Base-by-base conservation (phyloP, 23 red algal species). In the Chondrus crispus region DNA sequence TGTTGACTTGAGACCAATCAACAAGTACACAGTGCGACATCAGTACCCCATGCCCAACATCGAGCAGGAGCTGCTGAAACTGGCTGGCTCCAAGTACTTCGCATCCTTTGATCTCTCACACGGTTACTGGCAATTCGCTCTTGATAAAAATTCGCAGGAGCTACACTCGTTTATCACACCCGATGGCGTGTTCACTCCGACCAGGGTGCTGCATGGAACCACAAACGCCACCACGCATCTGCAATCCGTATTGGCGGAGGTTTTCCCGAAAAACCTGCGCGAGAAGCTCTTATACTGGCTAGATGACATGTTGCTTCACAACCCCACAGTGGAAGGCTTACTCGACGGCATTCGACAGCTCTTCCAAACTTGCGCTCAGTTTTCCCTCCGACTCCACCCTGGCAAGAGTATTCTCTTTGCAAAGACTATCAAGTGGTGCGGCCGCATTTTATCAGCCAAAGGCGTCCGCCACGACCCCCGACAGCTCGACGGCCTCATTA, bases 1-100 rank as follows among this genome's bases (percentile, higher is more conserved):
- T 7, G 5, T 86, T 18, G 82, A 86, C 55, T 7, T 86, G 54
- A 53, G 82, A 29, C 82, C 82, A 35, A 41, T 86, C 32, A 86
- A 86, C 58, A 86, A 86, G 62, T 86, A 35, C 48, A 86, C 82
- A n/a, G 82, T 86, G 36, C 8, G 44, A 29, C 62, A 86, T 43
- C 82, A 86, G 18, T 66, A 40, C 47, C 82, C 82, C 29, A 86
- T 86, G 82, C 82, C 82, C n/a, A 71, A 86, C 57, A 69, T 86
- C 4, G 82, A 70, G 58, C 62, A 69, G n/a, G 82, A 86, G 47
- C 11, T 86, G 6, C 24, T 29, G 24, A 12, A 37, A 3, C 41
- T 70, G 22, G 29, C 82, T 24, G 58, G 58, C 43, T 86, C 82
- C 29, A 66, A 43, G 30, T 68, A 70, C 44, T 69, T 86, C 11